A percentile compares a stretch with the other conserved stretches of the same genome.
Evolutionary conservation across 2,329 filamentous ascomycete genomes (phyloP).

Genomic region (Kalmusia sp.): DNA sequence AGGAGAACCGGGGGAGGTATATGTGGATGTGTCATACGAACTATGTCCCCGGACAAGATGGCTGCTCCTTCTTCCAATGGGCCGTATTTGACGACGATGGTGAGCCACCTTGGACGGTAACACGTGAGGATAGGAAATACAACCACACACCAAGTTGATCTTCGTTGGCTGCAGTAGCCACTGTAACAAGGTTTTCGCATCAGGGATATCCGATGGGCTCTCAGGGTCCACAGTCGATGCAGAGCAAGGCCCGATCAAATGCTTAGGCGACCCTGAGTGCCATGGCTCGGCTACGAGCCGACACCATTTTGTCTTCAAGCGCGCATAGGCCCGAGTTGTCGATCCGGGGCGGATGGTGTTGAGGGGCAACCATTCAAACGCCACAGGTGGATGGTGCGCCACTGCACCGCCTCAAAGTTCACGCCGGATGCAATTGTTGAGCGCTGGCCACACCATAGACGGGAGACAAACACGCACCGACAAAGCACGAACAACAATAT

Average conservation of each 20-base stretch:
- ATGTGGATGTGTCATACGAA: slow-evolving; percentile 94
- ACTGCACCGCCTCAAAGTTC: background rate
- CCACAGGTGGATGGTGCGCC: background rate
- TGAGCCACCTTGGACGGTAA: slow-evolving; percentile 68
- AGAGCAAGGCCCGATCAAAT: background rate
- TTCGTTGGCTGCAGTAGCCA: too few species aligned
- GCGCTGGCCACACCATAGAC: too few species aligned
- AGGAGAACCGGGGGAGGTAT: slow-evolving; percentile 78
- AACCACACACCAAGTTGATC: too few species aligned
- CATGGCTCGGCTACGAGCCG: background rate
- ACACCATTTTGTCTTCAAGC: background rate
- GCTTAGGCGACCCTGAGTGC: background rate
- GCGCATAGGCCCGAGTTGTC: background rate
- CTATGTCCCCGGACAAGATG: slow-evolving; percentile 69
- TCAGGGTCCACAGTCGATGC: background rate
- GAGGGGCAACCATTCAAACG: slow-evolving; percentile 3
- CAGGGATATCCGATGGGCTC: background rate
- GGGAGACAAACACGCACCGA: background rate
- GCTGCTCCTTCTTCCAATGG: slow-evolving; percentile 44
- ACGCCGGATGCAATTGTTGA: background rate
- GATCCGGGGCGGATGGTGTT: background rate
- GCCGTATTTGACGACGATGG: slow-evolving; percentile 70
- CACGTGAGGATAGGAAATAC: background rate
- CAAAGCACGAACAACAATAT: background rate
- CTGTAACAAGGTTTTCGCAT: too few species aligned